Evolutionary conservation across 345 rosid species (phyloP).

Genomic region (Moricandia moricandioides): DNA sequence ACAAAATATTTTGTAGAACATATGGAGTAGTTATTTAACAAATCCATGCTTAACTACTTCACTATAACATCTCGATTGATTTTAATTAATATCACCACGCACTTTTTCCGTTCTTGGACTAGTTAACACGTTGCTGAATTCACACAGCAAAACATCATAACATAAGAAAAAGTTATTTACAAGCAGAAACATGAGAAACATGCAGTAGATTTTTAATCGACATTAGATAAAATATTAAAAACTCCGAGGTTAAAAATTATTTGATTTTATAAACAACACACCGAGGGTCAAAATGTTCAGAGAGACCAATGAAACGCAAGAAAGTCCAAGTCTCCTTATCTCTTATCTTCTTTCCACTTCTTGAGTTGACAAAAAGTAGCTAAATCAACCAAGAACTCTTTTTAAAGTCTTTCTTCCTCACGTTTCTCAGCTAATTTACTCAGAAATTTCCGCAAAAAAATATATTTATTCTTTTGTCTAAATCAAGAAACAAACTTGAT

Average conservation of each 20-base stretch:
- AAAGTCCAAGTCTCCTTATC: conserved; percentile 1
- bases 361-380: conserved; percentile 7
- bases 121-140: not conserved
- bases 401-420: not conserved
- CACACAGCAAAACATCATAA: not conserved
- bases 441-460: not conserved
- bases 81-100: too few species aligned
- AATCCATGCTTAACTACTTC: too few species aligned
- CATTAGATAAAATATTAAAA: not conserved
- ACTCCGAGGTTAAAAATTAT: not conserved
- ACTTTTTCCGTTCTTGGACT: not conserved
- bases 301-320: conserved; percentile 14
- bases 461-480: not conserved
- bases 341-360: not conserved
- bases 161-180: not conserved
- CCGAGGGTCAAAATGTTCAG: not conserved
- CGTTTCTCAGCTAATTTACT: not conserved
- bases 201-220: not conserved
- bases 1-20: too few species aligned
- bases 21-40: too few species aligned
- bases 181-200: not conserved
- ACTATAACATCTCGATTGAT: too few species aligned
- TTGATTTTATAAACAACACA: conserved; percentile 8
- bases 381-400: conserved; percentile 10
- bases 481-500: conserved; percentile 18